These are phyloP conservation scores for Clohesyomyces aquaticus DNA, from an alignment of 495 filamentous ascomycete genomes.

Conservation along the genomic window DNA sequence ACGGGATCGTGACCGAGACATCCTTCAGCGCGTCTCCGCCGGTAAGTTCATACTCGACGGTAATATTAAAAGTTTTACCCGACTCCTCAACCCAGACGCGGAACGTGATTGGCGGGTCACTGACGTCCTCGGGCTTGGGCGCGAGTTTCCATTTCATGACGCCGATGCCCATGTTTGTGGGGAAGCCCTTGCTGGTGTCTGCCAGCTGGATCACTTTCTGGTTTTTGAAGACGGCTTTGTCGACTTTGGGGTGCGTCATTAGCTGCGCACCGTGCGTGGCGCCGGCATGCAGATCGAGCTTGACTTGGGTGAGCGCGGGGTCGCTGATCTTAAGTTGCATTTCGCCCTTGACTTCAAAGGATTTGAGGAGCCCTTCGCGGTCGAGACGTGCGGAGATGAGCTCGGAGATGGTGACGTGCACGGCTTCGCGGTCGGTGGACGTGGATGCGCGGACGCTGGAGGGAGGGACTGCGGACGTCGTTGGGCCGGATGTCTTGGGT, in stretches of 20 bases:
- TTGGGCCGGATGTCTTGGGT: conserved; percentile 56
- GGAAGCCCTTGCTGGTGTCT: conserved; percentile 83
- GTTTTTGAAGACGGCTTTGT: conserved; percentile 78
- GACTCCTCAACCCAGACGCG: conserved; percentile 91
- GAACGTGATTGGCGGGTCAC: conserved; percentile 82
- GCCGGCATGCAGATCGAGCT: conserved; percentile 74
- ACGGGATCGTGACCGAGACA: conserved; percentile 85
- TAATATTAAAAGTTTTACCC: conserved; percentile 77
- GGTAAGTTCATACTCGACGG: conserved; percentile 90
- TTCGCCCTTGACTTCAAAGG: conserved; percentile 86
- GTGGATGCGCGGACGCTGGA: conserved; percentile 48
- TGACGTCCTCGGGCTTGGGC: conserved; percentile 70
- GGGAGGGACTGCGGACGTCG: conserved; percentile 50
- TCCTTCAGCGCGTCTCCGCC: conserved; percentile 76
- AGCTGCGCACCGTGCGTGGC: conserved; percentile 81
- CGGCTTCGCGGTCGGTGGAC: conserved; percentile 72
- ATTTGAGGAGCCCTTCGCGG: conserved; percentile 80
- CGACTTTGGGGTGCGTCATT: conserved; percentile 92
- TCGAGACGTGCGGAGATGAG: conserved; percentile 84
- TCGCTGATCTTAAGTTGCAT: conserved; percentile 87
- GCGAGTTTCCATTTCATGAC: conserved; percentile 86
- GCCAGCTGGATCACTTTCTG: conserved; percentile 81
- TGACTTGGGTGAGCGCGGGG: conserved; percentile 82
- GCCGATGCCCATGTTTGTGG: conserved; percentile 84
- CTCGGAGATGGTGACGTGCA: conserved; percentile 86